Evolutionary conservation across 768 basidiomycete genomes (phyloP), one percentile per base, ranked within the genome.

Genomic region (Boletus rex-veris): DNA sequence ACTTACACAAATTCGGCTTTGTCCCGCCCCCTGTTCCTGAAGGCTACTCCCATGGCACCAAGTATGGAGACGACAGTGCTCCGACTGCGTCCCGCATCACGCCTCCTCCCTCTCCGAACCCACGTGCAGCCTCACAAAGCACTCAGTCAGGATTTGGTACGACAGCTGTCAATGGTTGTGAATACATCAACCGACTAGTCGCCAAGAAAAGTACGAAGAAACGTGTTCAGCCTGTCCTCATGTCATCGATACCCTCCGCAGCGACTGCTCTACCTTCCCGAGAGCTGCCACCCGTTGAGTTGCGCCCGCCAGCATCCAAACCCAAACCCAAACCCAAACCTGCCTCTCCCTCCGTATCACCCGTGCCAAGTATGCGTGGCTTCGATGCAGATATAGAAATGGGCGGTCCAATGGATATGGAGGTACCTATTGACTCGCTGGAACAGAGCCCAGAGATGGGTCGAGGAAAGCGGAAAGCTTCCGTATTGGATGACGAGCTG

Each of bases 1-100:
- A 93, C 67, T 75, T 93, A 15, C 81, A 83, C 45, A 90, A 90
- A 64, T 93, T 92, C 64, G 86, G 85, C 30, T 92, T 92, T 66
- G 70, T 74, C 6, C 69, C 82, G 19, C 84, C 87, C 1, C 82
- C 87, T 2, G 59, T 88, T 31, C 88, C 87, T 1, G 80, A 84
- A 10, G 86, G 87, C 18, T 90, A 79, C 73, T 86, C 87, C 8
- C 88, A 90, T 26, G 70, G 69, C 37, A 68, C 57, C 47, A 60
- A 41, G 14, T 60, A 60, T 44, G 61, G 52, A 18, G 58, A 57
- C 9, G 55, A 50, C 41, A 50, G 24, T 60, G 57, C 72, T 35
- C 58, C 64, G 15, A 57, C 69, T 7, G 8, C 57, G 7, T 63
- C 66, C 30, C 64, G 63, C 50, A 75, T 75, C 45, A 79, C 81